Evolutionary conservation across 1,139 yeast species (phyloP).

Genomic region (Magnusiomyces sp.): DNA sequence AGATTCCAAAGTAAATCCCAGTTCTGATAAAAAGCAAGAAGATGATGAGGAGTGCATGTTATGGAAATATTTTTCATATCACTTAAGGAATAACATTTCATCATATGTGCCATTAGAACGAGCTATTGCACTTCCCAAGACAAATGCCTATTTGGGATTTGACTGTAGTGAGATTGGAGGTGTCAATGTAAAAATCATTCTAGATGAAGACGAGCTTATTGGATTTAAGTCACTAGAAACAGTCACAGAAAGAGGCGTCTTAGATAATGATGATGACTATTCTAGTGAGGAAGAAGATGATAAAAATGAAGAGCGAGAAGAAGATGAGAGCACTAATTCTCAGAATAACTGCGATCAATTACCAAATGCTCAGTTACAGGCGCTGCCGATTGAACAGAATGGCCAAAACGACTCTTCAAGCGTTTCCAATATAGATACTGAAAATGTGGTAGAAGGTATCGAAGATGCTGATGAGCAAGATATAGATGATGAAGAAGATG

Average conservation of each 20-base stretch:
- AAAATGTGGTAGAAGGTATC: neutral
- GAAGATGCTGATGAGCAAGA: constrained; percentile 3
- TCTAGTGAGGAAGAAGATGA: constrained; percentile 12
- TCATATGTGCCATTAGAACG: constrained; percentile 22
- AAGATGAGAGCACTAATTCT: neutral
- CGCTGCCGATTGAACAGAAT: neutral
- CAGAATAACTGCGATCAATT: neutral
- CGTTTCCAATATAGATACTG: neutral
- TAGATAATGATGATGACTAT: neutral
- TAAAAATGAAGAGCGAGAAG: constrained; percentile 9
- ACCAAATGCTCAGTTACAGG: neutral
- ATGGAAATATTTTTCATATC: constrained; percentile 23
- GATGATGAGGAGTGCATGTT: constrained; percentile 14
- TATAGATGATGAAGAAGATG: neutral
- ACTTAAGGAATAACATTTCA: constrained; percentile 21
- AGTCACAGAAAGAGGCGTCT: constrained; percentile 2
- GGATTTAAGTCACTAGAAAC: constrained; percentile 11
- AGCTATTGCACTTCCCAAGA: constrained; percentile 19
- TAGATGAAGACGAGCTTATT: constrained; percentile 14
- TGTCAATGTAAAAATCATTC: constrained; percentile 8
- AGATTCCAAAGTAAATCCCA: constrained; percentile 2
- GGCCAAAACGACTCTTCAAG: neutral
- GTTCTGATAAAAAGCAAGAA: constrained; percentile 10
- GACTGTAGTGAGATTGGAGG: constrained; percentile 8
- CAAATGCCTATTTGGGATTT: constrained; percentile 13